These are phyloP conservation scores for Botrytis galanthina DNA, from an alignment of 2,329 filamentous ascomycete genomes.

Conservation along the genomic window DNA sequence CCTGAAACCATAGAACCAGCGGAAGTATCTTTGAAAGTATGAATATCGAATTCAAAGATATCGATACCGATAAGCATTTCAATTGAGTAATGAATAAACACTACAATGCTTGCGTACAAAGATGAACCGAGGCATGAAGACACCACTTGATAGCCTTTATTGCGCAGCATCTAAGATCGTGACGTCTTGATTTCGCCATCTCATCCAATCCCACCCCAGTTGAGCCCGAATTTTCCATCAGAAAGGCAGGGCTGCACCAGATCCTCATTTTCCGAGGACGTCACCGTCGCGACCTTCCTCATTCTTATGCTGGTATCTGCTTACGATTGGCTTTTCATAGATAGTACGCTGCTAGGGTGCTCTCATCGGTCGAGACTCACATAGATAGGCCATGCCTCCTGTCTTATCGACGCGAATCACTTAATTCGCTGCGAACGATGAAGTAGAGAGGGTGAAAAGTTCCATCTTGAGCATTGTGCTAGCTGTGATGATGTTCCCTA, in stretches of 20 bases:
- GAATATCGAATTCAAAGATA: neutral
- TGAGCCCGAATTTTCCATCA: too few relatives aligned
- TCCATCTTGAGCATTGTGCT: neutral
- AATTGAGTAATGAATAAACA: conserved; percentile 1
- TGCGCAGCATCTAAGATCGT: neutral
- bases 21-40: neutral
- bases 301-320: neutral
- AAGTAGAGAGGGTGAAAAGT: neutral
- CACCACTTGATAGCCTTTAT: neutral
- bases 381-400: neutral
- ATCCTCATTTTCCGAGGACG: neutral
- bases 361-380: neutral
- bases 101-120: neutral
- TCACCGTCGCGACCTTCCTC: neutral
- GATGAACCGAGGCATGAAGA: neutral
- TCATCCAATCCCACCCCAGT: neutral
- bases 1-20: neutral
- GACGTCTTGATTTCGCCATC: neutral
- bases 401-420: conserved; percentile 10
- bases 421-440: neutral
- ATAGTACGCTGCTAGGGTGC: neutral
- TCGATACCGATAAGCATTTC: neutral
- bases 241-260: neutral
- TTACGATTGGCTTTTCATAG: neutral
- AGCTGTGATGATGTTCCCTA: neutral